Evolutionary conservation across 73 alveolate genomes (phyloP), one percentile per base, ranked within the genome.

Genomic region (Paramecium sexaurelia): DNA sequence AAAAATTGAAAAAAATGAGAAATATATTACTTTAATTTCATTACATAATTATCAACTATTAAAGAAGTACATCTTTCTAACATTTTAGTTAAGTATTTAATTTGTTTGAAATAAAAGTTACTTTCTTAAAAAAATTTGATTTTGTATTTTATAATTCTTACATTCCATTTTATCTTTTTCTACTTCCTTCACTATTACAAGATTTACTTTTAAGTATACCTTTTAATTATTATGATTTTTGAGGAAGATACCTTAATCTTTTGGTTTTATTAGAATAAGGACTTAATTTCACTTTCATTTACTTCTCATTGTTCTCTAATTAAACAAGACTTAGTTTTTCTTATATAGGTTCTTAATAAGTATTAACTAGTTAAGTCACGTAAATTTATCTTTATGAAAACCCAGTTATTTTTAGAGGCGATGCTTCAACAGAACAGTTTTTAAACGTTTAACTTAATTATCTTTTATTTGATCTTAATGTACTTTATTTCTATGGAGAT

Each of bases 361-460:
- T 61, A 10, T 61, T 61, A 1, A 61, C 43, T 11, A 61, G 26
- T 32, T 61, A 61, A 26, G 83, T 61, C 5, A 61, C 83, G 7
- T 61, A 61, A 26, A 61, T 61, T 61, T 61, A 61, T 61, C 83
- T 61, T 61, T 26, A 29, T 7, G 83, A 61, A 61, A 61, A 61
- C 26, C 83, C 3, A 6, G 83, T 5, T 1, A 61, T 61, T 61
- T 32, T 61, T 9, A 61, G 22, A 4, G 83, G 83, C 11, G 83
- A 61, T 26, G 24, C 83, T 32, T 61, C 83, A 9, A 61, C 83
- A 29, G 39, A 61, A 26, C 26, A 29, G 3, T 26, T 29, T 61
- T 61, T 61, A 32, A 11, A 32, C 1, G 83, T 32, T 29, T 61
- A 32, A 24, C 83, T 61, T 32, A 61, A 32, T 27, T 61, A 61